Percentiles rank a stretch among this genome's conserved stretches.
Evolutionary conservation across 169 alveolate genomes (phyloP).

Genomic region (Ichthyophthirius multifiliis): DNA sequence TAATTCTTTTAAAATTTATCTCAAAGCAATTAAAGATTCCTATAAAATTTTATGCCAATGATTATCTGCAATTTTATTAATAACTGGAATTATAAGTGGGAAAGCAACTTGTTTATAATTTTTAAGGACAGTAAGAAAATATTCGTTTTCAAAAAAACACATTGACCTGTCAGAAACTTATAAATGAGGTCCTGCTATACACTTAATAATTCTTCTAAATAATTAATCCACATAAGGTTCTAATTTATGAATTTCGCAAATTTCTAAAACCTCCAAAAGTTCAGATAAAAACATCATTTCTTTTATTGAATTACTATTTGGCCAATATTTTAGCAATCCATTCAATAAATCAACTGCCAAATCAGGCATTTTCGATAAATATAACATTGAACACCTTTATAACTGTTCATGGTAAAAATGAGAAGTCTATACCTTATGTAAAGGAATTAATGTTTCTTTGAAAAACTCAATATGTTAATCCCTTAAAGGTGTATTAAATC

Average conservation of each 20-base stretch:
- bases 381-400: constrained; percentile 93
- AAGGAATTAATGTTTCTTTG: constrained; percentile 93
- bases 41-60: constrained; percentile 72
- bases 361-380: constrained; percentile 91
- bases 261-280: constrained; percentile 51
- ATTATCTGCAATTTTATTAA: constrained; percentile 49
- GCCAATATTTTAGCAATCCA: constrained; percentile 56
- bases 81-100: constrained; percentile 60
- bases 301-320: constrained; percentile 49
- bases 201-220: constrained; percentile 46
- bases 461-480: constrained; percentile 96
- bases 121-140: constrained; percentile 41
- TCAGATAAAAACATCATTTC: constrained; percentile 51
- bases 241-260: constrained; percentile 30
- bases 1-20: constrained; percentile 77
- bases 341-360: constrained; percentile 45
- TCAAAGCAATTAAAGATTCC: constrained; percentile 74
- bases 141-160: constrained; percentile 42
- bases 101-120: constrained; percentile 51
- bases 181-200: constrained; percentile 41
- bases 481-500: constrained; percentile 80
- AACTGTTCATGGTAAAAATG: constrained; percentile 93
- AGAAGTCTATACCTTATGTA: constrained; percentile 94
- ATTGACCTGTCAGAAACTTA: constrained; percentile 49
- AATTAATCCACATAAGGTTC: constrained; percentile 34